Percentiles rank a stretch among this genome's conserved stretches.
phyloP scores from a whole-genome alignment of 805 yeast genomes.

The Ogataea polymorpha region DNA sequence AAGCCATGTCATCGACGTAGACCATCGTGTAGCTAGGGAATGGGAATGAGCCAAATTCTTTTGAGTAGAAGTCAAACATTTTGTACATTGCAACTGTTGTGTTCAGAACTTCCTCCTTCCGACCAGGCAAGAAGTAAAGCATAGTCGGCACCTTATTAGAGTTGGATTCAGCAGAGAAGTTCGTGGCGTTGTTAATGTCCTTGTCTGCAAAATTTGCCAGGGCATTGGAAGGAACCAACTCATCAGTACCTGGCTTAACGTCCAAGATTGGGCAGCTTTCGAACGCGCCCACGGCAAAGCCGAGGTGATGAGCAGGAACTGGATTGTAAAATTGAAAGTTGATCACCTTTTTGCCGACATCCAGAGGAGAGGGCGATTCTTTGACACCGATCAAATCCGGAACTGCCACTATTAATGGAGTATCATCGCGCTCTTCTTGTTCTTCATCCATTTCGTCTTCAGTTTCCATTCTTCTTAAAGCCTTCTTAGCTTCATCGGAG shows the following conservation, averaged over 20 bases:
- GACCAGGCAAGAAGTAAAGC: conserved; percentile 63
- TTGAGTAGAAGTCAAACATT: conserved; percentile 78
- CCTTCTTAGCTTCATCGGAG: conserved; percentile 33
- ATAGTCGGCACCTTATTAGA: conserved; percentile 48
- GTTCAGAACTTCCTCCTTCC: conserved; percentile 54
- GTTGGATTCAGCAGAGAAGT: conserved; percentile 16
- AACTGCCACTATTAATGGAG: conserved; percentile 62
- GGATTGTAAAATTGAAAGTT: conserved; percentile 80
- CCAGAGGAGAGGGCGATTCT: conserved; percentile 73
- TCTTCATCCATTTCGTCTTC: conserved; percentile 37
- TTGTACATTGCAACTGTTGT: conserved; percentile 72
- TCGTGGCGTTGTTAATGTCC: conserved; percentile 25
- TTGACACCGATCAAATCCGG: conserved; percentile 65
- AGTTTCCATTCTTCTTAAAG: conserved; percentile 25
- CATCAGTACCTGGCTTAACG: conserved; percentile 32
- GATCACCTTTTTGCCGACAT: conserved; percentile 69
- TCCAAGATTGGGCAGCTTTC: conserved; percentile 56
- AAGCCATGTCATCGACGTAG: conserved; percentile 59
- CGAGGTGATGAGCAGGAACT: conserved; percentile 89
- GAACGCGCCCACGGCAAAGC: conserved; percentile 93
- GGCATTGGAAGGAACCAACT: conserved; percentile 24
- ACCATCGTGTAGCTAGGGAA: conserved; percentile 77
- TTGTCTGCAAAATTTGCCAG: conserved; percentile 34
- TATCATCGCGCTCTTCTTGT: conserved; percentile 21
- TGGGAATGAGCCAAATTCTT: conserved; percentile 92